Base-by-base conservation (phyloP, 2,329 filamentous ascomycete genomes). In the Epichloe festucae region DNA sequence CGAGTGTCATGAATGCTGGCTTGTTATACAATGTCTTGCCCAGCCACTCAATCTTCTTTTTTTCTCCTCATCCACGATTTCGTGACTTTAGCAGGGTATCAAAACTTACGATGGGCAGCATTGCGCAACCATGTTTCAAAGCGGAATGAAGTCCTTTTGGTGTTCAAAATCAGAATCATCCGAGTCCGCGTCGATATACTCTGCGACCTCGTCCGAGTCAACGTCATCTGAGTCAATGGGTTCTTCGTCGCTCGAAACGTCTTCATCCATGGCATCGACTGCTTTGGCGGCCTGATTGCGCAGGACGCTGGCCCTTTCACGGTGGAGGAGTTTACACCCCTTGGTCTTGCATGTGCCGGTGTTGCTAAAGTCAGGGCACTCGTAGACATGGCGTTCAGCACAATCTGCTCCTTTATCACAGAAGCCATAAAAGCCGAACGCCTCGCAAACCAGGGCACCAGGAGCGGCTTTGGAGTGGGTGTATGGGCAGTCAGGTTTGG, bases 301-400 rank as follows among this genome's bases (percentile, higher is more conserved):
- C 62, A 84, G 76, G 64, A 84, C 74, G 73, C 87, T 89, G 65
- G 89, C 89, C 69, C 87, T 83, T 71, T 93, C 87, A 65, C 91
- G 81, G 70, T 98, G 93, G 54, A 82, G 85, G 51, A 95, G 78
- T 65, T 85, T 86, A 74, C 91, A 97, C 58, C 84, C 82, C 68
- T 84, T 82, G 65, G 79, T 82, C 65, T 82, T 82, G 79, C 93
- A 98, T 56, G 76, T 74, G 61, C 91, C 91, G 54, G 80, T 88
- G 70, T 95, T 95, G 77, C 88, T 87, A 73, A 94, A 96, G 66
- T 95, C 87, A 56, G 93, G 91, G 68, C 93, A 97, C 68, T 97
- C 91, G 70, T 85, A 85, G 53, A 91, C 85, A 72, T 98, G 93
- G 55, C 89, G 85, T 57, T 93, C 82, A 54, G 79, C 70, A 69